Evolutionary conservation across 2,329 filamentous ascomycete species (phyloP).

Genomic region (Acrocalymma vagum): DNA sequence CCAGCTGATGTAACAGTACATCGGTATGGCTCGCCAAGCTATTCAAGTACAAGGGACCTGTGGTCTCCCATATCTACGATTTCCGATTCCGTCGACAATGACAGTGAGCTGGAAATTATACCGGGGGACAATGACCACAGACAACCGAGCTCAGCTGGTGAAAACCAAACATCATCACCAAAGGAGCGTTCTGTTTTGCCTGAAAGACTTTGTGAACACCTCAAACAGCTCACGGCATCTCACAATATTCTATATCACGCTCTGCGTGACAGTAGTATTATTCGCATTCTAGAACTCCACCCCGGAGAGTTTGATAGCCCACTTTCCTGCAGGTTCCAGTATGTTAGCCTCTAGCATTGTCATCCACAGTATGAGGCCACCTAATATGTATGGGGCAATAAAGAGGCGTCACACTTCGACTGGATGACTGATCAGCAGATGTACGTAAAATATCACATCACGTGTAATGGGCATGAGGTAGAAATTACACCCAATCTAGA

Average conservation of each 20-base stretch:
- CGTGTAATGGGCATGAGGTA: slow-evolving; percentile 3
- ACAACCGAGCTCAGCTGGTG: too few relatives aligned
- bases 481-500: slow-evolving; percentile 1
- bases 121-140: too few relatives aligned
- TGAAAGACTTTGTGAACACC: not conserved
- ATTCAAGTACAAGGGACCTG: not conserved
- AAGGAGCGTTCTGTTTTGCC: not conserved
- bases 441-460: not conserved
- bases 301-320: not conserved
- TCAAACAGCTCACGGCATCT: not conserved
- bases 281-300: slow-evolving; percentile 5
- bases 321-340: not conserved
- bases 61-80: slow-evolving; percentile 1
- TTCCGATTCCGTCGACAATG: not conserved
- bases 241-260: slow-evolving; percentile 1
- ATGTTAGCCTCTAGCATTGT: not conserved
- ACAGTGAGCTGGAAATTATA: too few relatives aligned
- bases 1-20: not conserved
- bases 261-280: slow-evolving; percentile 5
- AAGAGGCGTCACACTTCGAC: too few relatives aligned
- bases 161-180: too few relatives aligned
- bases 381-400: slow-evolving; percentile 10
- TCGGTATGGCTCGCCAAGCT: slow-evolving; percentile 2
- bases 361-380: slow-evolving; percentile 6
- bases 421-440: not conserved